Evolutionary conservation across 2,329 filamentous ascomycete species (phyloP), one percentile per base, ranked within the genome.

Genomic region (Pezicula carpinea): DNA sequence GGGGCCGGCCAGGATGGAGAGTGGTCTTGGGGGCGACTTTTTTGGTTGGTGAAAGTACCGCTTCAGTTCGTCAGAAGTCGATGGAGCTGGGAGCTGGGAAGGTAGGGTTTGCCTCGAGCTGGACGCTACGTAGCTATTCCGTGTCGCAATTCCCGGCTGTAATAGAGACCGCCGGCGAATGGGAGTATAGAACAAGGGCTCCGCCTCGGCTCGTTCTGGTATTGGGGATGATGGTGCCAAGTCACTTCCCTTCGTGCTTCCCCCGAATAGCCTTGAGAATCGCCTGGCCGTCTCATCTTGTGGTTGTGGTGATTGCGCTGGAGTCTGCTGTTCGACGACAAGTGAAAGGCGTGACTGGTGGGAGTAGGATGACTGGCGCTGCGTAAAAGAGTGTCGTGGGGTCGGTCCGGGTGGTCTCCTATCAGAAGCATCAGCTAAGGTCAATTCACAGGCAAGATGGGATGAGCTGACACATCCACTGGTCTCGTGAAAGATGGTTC

Each of bases 91-190:
- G 29, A 43, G 33, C 48, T 54, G 51, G 11, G 55, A 52, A 4
- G 55, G 53, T 11, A 56, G 39, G 15, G 52, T 51, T 17, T 54
- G 46, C 22, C 46, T 48, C 11, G 47, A 32, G 26, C 54, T 53
- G 14, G 45, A 47, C 18, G 52, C 50, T 18, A 49, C 43, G 22
- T 47, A 53, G 22, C 53, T 53, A 29, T 43, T 53, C 34, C 62
- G 53, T 19, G 62, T 65, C 15, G 61, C 62, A 41, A 64, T 51
- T 18, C 60, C 62, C 47, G 59, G 62, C 29, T 60, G 59, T 19
- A 58, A 48, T 14, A 64, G 52, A 17, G 61, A 64, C 10, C 59
- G 49, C 17, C 61, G 53, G 38, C 62, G 50, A 18, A 61, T 62
- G 3, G 59, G 59, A 2, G 47, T 51, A 49, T 58, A 61, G 41